A percentile compares a stretch with the other conserved stretches of the same genome.
phyloP scores from a whole-genome alignment of 129 eudicot genomes.

The Oenanthe sinensis region DNA sequence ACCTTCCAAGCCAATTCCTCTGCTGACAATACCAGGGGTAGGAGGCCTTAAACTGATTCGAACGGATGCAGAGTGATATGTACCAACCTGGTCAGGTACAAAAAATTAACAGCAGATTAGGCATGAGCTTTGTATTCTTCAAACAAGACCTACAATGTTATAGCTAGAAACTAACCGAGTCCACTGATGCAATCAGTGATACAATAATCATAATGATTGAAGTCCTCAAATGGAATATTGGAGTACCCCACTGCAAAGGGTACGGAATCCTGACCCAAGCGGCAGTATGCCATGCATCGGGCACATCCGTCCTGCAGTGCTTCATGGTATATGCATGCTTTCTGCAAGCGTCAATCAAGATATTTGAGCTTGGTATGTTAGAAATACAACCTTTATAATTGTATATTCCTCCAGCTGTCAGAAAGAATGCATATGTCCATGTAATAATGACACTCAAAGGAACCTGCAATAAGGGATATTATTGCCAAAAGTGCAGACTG shows the following conservation, averaged over 20 bases:
- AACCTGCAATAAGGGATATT: slow-evolving; percentile 43
- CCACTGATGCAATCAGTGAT: slow-evolving; percentile 73
- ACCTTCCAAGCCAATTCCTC: slow-evolving; percentile 98
- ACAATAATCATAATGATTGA: slow-evolving; percentile 73
- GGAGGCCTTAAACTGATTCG: slow-evolving; percentile 64
- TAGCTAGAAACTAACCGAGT: slow-evolving; percentile 54
- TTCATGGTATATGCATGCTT: slow-evolving; percentile 93
- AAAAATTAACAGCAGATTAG: slow-evolving; percentile 12
- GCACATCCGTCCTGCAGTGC: slow-evolving; percentile 86
- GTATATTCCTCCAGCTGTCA: slow-evolving; percentile 95
- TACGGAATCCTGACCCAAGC: slow-evolving; percentile 87
- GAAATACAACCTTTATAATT: slow-evolving; percentile 77
- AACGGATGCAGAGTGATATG: slow-evolving; percentile 65
- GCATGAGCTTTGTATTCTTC: neutral
- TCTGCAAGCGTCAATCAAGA: slow-evolving; percentile 62
- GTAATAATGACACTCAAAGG: slow-evolving; percentile 67
- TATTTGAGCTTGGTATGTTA: slow-evolving; percentile 69
- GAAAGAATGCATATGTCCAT: slow-evolving; percentile 88
- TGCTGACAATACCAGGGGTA: slow-evolving; percentile 75
- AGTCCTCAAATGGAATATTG: slow-evolving; percentile 65
- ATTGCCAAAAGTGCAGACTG: neutral
- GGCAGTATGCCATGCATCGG: slow-evolving; percentile 81
- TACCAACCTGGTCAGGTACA: slow-evolving; percentile 53
- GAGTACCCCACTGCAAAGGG: slow-evolving; percentile 98
- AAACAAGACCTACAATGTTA: neutral